Conservation (phyloP, 2,329 filamentous ascomycete genomes). For the Malbranchea zuffiana region DNA sequence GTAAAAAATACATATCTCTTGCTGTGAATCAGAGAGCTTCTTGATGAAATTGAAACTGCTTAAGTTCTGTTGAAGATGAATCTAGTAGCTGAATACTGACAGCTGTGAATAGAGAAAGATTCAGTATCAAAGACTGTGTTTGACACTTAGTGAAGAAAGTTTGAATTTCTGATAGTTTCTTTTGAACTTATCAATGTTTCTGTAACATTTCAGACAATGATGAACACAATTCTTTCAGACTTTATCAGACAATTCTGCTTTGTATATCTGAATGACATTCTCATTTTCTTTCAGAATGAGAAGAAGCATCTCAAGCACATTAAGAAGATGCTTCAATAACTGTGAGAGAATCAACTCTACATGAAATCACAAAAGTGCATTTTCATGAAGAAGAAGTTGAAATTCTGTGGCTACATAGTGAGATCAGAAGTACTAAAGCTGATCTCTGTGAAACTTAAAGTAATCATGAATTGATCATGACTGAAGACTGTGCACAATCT, state of each 20-base stretch:
- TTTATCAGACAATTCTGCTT: not conserved
- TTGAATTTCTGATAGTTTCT: not conserved
- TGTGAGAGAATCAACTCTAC: not conserved
- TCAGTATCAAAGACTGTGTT: not conserved
- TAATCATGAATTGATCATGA: not conserved
- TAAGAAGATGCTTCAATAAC: not conserved
- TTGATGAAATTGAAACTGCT: not conserved
- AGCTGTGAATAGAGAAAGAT: not conserved
- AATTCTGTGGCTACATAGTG: conserved; percentile 1
- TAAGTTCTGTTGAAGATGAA: conserved; percentile 2
- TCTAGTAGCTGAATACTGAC: not conserved
- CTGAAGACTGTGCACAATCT: not conserved
- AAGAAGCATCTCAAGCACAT: conserved; percentile 1
- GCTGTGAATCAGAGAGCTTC: not conserved
- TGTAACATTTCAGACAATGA: conserved; percentile 1
- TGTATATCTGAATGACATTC: conserved; percentile 4
- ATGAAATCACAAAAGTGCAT: not conserved
- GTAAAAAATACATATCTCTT: conserved; percentile 4
- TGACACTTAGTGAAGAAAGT: not conserved
- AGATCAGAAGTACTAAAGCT: not conserved
- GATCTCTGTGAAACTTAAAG: not conserved
- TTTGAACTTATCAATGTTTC: not conserved
- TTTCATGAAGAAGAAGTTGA: not conserved
- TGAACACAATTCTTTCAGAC: not conserved
- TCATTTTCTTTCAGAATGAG: not conserved